Conservation (phyloP, 257 asterid species). For the Fraxinus cuspidata region DNA sequence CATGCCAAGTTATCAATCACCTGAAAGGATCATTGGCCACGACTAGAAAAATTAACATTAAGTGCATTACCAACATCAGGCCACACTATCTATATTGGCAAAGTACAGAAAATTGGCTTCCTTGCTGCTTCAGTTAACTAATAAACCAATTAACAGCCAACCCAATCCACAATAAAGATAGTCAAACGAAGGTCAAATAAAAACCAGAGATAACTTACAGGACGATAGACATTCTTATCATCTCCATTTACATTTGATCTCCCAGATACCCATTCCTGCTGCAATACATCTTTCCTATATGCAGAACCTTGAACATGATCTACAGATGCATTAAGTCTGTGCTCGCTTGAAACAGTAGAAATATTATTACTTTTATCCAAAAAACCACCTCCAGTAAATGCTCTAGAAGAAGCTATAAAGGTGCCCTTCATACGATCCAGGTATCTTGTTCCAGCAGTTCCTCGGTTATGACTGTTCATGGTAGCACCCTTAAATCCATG, state of each 20-base stretch:
- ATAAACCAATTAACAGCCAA: neutral
- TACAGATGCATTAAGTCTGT: slow-evolving; percentile 46
- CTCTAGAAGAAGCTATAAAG: slow-evolving; percentile 90
- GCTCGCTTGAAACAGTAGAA: slow-evolving; percentile 61
- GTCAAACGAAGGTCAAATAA: neutral
- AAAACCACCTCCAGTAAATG: slow-evolving; percentile 77
- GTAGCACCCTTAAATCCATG: slow-evolving; percentile 62
- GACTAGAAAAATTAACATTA: neutral
- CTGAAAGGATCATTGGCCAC: neutral
- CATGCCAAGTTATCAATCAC: neutral
- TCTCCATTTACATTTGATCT: slow-evolving; percentile 63
- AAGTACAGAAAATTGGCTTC: neutral
- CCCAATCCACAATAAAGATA: neutral
- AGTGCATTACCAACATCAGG: neutral
- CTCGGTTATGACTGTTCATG: slow-evolving; percentile 53
- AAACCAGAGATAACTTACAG: slow-evolving; percentile 52
- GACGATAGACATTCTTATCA: slow-evolving; percentile 58
- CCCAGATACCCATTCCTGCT: slow-evolving; percentile 54
- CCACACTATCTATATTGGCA: neutral
- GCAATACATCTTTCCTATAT: slow-evolving; percentile 60
- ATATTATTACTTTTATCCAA: slow-evolving; percentile 61
- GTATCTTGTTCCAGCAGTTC: slow-evolving; percentile 78
- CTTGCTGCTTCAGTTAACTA: neutral
- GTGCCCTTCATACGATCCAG: slow-evolving; percentile 96
- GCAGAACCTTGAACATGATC: slow-evolving; percentile 57